phyloP scores from a whole-genome alignment of 2,329 filamentous ascomycete genomes.

The Trichoderma pleuroti region DNA sequence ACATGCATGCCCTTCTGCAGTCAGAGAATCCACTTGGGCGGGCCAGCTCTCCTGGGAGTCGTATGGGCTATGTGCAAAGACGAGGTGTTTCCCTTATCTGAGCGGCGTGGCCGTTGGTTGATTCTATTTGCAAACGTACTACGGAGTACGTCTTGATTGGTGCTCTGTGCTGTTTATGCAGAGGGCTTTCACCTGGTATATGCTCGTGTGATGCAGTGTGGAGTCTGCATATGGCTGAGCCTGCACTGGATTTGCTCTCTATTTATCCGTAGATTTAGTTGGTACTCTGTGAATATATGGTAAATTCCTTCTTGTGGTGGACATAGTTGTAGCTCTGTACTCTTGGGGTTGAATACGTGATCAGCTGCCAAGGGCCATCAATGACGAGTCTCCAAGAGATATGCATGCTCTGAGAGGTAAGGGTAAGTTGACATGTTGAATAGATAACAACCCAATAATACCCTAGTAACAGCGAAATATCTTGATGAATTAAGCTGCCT shows the following conservation, averaged over 20 bases:
- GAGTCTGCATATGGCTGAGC: background rate
- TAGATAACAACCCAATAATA: background rate
- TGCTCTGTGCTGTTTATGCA: background rate
- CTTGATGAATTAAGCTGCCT: background rate
- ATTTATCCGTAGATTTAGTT: background rate
- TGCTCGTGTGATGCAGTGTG: background rate
- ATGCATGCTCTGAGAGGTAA: background rate
- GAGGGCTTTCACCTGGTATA: background rate
- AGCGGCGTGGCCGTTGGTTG: background rate
- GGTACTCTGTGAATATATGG: background rate
- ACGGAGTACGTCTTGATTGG: background rate
- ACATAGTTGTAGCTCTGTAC: background rate
- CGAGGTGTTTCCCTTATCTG: background rate
- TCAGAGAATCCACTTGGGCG: conserved; percentile 5
- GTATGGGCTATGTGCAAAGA: background rate
- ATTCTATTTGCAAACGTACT: background rate
- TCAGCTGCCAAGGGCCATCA: background rate
- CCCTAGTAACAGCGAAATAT: background rate
- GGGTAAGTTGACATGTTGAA: background rate
- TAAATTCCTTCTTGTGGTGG: background rate
- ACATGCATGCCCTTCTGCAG: conserved; percentile 7
- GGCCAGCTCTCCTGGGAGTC: conserved; percentile 1
- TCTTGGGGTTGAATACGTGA: background rate
- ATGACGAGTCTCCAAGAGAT: background rate
- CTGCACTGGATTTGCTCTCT: background rate